A percentile compares a stretch with the other conserved stretches of the same genome.
Conservation (phyloP, 768 basidiomycete species). For the Stropharia rugosoannulata region DNA sequence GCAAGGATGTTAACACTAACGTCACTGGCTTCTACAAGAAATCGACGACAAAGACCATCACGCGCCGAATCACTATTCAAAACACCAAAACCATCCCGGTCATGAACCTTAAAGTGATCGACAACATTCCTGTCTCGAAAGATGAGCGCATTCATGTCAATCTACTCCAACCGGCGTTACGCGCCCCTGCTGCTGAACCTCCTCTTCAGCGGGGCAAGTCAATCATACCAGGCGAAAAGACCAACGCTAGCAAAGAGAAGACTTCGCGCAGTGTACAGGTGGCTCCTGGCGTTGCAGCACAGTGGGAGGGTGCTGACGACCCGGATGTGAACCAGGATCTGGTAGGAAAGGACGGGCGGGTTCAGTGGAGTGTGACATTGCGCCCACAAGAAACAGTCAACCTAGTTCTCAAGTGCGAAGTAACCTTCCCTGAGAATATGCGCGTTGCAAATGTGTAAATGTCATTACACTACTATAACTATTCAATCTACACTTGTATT, state of each 20-base stretch:
- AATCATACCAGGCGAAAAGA: background rate
- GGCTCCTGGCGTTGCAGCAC: background rate
- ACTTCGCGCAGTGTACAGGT: background rate
- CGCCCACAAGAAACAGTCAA: constrained; percentile 28
- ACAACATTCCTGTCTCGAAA: constrained; percentile 39
- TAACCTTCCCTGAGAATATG: constrained; percentile 24
- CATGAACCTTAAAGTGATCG: constrained; percentile 31
- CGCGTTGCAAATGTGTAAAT: background rate
- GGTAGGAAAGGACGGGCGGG: constrained; percentile 32
- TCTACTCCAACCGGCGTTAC: background rate
- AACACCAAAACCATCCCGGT: constrained; percentile 31
- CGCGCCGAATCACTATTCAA: constrained; percentile 35
- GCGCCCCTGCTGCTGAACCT: background rate
- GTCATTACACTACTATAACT: no score
- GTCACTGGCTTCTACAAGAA: constrained; percentile 35
- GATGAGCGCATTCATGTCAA: constrained; percentile 29
- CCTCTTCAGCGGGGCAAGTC: background rate
- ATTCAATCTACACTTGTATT: no score
- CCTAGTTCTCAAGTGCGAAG: constrained; percentile 39
- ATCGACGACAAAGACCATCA: constrained; percentile 23
- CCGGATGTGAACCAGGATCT: constrained; percentile 20
- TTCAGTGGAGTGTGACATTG: constrained; percentile 30
- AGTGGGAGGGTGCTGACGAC: constrained; percentile 30
- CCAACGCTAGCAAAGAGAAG: background rate
- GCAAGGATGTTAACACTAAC: constrained; percentile 29